Base-by-base conservation (phyloP, 2,329 filamentous ascomycete genomes). In the Stemphylium beticola region DNA sequence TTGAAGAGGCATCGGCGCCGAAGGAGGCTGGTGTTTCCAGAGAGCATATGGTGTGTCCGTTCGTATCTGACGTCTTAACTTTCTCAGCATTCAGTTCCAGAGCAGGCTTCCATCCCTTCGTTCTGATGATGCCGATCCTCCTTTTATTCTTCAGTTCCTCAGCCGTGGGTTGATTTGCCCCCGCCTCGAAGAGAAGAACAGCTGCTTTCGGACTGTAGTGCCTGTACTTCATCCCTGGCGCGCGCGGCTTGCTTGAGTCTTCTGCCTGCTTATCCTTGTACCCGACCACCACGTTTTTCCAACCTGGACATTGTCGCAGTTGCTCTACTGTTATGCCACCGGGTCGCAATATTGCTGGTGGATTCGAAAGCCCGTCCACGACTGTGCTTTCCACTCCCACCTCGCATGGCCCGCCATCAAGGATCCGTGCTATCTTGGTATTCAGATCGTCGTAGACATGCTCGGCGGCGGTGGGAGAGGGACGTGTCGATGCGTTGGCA, bases 151-250 rank as follows among this genome's bases (percentile, higher is more conserved):
- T 54, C 2, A 78, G 42, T 14, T 76, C 70, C 4, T 70, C 64
- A 2, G 38, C 4, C 57, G 64, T 60, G 18, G 76, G 59, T 24
- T 65, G 53, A 15, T 58, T 73, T 71, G 72, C 62, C 1, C 78
- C 80, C 26, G 84, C 77, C 72, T 96, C 91, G 71, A 92, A 96
- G 1, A 98, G 80, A 12, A 96, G 79, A 2, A 99, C 93, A 40
- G 83, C 86, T 1, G 95, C 96, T 74, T 88, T 91, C 1, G 95
- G 95, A 38, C 93, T 96, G 71, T 99, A 99, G 74, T 99, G 95
- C 72, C 95, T 91, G 74, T 99, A 99, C 77, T 99, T 99, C 95
- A 99, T 99, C 1, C 95, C 95, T 0, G 95, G 95, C 0, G 95
- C 95, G 52, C 91, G 83, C 0, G 95, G 95, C 50, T 64, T 67